Percentiles rank a stretch among this genome's conserved stretches.
phyloP scores from a whole-genome alignment of 176 grass and related monocot species.

The Musa beccarii region DNA sequence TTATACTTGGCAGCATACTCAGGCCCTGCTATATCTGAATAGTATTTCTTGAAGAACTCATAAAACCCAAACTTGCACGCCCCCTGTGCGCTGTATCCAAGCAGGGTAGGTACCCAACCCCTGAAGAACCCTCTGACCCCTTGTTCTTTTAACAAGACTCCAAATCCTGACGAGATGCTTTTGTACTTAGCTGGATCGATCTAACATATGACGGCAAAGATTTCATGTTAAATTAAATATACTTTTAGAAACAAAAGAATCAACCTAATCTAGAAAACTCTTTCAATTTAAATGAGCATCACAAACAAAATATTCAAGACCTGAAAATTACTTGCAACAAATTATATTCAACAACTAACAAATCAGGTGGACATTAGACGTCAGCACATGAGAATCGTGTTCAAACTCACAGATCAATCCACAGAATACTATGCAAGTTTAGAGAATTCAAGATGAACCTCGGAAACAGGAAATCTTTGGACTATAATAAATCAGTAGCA shows the following conservation, averaged over 20 bases:
- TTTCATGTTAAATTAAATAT: too few species aligned
- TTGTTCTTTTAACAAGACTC: constrained; percentile 62
- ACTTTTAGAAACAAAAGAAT: too few species aligned
- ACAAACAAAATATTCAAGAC: too few species aligned
- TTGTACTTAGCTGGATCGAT: constrained; percentile 77
- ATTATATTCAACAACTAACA: not conserved
- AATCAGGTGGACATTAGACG: too few species aligned
- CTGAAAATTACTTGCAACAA: not conserved
- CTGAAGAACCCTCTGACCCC: constrained; percentile 55
- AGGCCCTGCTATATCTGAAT: constrained; percentile 53
- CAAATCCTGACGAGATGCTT: constrained; percentile 61
- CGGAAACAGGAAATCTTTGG: too few species aligned
- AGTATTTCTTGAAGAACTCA: constrained; percentile 83
- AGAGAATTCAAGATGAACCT: too few species aligned
- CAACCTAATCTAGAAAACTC: too few species aligned
- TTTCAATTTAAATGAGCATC: too few species aligned
- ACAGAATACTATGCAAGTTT: too few species aligned
- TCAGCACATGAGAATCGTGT: too few species aligned
- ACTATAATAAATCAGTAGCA: too few species aligned
- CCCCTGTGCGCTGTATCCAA: constrained; percentile 78
- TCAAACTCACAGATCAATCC: too few species aligned
- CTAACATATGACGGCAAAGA: constrained; percentile 11
- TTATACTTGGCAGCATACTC: constrained; percentile 73
- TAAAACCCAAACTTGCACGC: constrained; percentile 85
- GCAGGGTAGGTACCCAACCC: constrained; percentile 73